Percentiles rank a stretch among this genome's conserved stretches.
phyloP scores from a whole-genome alignment of 352 stramenopile genomes.

The Globisporangium lucens region DNA sequence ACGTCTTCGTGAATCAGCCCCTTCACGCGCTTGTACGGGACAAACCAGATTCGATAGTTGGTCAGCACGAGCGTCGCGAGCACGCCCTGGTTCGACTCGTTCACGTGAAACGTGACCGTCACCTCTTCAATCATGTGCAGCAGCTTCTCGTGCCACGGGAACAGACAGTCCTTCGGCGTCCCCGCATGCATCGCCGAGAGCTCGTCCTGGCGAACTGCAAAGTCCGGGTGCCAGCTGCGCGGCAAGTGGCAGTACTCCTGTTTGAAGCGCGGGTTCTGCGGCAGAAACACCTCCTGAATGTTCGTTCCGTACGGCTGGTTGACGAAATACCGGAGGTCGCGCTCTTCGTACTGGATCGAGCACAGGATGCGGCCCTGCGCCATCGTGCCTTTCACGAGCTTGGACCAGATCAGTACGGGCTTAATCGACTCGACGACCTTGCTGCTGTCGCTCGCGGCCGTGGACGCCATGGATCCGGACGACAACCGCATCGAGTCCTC shows the following conservation, averaged over 20 bases:
- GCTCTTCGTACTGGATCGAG: constrained; percentile 73
- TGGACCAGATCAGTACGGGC: constrained; percentile 68
- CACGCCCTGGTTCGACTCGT: constrained; percentile 82
- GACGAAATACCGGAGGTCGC: constrained; percentile 58
- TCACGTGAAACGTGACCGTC: constrained; percentile 86
- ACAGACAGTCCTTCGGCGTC: constrained; percentile 69
- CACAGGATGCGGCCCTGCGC: constrained; percentile 66
- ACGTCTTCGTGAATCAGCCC: constrained; percentile 81
- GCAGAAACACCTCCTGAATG: constrained; percentile 78
- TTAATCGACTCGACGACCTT: constrained; percentile 30
- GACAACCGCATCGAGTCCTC: constrained; percentile 19
- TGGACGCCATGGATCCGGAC: constrained; percentile 20
- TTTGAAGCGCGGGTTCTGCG: constrained; percentile 78
- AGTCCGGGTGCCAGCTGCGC: constrained; percentile 77
- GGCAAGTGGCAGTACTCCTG: constrained; percentile 73
- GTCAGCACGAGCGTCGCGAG: constrained; percentile 76
- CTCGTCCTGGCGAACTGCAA: constrained; percentile 59
- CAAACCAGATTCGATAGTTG: constrained; percentile 85
- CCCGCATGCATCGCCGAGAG: constrained; percentile 61
- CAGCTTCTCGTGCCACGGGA: constrained; percentile 82
- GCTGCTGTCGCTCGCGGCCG: constrained; percentile 14
- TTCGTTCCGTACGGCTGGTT: constrained; percentile 68
- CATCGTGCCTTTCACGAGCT: constrained; percentile 55
- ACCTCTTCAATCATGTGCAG: constrained; percentile 86
- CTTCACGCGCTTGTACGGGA: constrained; percentile 72